These are phyloP conservation scores for Terfezia boudieri DNA, from an alignment of 495 filamentous ascomycete species.

Conservation along the genomic window DNA sequence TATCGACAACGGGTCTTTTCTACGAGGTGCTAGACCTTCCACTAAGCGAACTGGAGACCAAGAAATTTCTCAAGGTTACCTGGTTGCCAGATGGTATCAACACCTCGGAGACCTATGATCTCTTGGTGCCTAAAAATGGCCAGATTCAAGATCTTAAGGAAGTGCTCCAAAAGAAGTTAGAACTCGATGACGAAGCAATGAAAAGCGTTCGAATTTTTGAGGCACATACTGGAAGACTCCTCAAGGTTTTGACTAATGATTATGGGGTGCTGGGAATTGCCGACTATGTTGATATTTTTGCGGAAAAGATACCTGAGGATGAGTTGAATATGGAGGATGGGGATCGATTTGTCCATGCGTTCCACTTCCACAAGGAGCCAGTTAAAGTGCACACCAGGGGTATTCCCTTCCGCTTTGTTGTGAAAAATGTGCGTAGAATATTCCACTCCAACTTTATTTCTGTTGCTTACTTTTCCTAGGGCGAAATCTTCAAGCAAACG, in stretches of 20 bases:
- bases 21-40: slow-evolving; percentile 90
- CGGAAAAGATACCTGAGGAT: slow-evolving; percentile 60
- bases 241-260: slow-evolving; percentile 42
- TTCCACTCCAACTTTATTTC: slow-evolving; percentile 2
- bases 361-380: slow-evolving; percentile 78
- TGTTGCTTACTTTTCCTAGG: slow-evolving; percentile 24
- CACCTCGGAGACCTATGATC: slow-evolving; percentile 65
- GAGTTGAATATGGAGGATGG: slow-evolving; percentile 33
- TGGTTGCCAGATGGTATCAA: slow-evolving; percentile 74
- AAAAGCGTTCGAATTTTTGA: slow-evolving; percentile 57
- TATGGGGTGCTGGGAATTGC: slow-evolving; percentile 48
- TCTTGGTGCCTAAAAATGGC: slow-evolving; percentile 67
- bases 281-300: slow-evolving; percentile 67
- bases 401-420: slow-evolving; percentile 72
- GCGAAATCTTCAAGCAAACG: slow-evolving; percentile 72
- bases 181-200: slow-evolving; percentile 48
- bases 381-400: slow-evolving; percentile 45
- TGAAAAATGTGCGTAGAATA: slow-evolving; percentile 44
- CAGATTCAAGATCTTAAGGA: slow-evolving; percentile 52
- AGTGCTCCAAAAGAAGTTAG: slow-evolving; percentile 54
- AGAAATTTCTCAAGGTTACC: slow-evolving; percentile 58
- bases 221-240: slow-evolving; percentile 51
- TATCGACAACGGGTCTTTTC: slow-evolving; percentile 44
- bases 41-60: slow-evolving; percentile 74
- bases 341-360: slow-evolving; percentile 47